Conservation (phyloP, 1,284 basidiomycete species). For the Tilletia horrida region DNA sequence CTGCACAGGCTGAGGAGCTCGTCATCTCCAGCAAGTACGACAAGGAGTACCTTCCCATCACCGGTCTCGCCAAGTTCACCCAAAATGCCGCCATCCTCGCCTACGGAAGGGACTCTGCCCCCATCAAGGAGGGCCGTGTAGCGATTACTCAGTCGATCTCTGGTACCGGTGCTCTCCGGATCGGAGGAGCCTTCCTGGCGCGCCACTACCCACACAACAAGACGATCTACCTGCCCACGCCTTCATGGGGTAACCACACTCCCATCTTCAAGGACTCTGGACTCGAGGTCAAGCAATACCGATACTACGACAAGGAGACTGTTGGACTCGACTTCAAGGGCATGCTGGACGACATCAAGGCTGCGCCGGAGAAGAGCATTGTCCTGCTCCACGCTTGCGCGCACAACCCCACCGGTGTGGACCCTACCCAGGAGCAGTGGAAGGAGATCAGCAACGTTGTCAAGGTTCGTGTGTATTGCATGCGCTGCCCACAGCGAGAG, state of each 20-base stretch:
- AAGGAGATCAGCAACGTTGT: conserved; percentile 50
- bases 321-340: conserved; percentile 55
- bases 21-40: conserved; percentile 70
- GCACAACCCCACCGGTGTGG: conserved; percentile 59
- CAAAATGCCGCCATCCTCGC: conserved; percentile 85
- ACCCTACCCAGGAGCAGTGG: conserved; percentile 55
- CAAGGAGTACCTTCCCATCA: conserved; percentile 98
- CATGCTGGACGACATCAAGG: conserved; percentile 51
- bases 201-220: conserved; percentile 84
- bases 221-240: conserved; percentile 85
- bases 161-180: conserved; percentile 93
- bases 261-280: conserved; percentile 74
- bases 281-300: conserved; percentile 85
- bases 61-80: conserved; percentile 81
- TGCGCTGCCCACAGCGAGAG: too few relatives aligned
- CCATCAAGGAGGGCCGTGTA: conserved; percentile 68
- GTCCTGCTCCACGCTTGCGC: conserved; percentile 61
- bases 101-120: conserved; percentile 71
- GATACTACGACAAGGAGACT: conserved; percentile 58
- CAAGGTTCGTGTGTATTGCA: conserved; percentile 26
- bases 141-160: conserved; percentile 94
- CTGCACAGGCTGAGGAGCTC: conserved; percentile 71
- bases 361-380: conserved; percentile 59
- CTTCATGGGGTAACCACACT: conserved; percentile 98
- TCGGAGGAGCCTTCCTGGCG: conserved; percentile 84